Percentiles rank a stretch among this genome's conserved stretches.
Conservation (phyloP, 345 rosid genomes). For the Raphanus sativus region DNA sequence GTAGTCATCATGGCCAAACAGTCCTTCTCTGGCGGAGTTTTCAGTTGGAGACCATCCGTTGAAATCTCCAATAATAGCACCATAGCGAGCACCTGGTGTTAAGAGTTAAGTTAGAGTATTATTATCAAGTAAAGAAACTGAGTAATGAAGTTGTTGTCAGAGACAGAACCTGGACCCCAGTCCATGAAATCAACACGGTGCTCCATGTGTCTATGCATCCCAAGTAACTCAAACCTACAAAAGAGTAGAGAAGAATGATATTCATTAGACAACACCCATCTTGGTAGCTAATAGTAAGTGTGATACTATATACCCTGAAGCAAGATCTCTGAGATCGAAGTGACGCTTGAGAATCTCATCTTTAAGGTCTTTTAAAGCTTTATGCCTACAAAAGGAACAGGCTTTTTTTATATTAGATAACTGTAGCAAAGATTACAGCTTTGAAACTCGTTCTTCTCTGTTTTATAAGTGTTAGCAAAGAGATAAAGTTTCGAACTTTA, state of each 20-base stretch:
- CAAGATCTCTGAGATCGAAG: slow-evolving; percentile 63
- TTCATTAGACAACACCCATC: not conserved
- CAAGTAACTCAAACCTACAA: slow-evolving; percentile 68
- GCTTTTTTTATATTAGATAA: not conserved
- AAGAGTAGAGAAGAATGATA: slow-evolving; percentile 16
- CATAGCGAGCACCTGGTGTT: slow-evolving; percentile 74
- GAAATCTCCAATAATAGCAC: slow-evolving; percentile 84
- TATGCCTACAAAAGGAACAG: slow-evolving; percentile 57
- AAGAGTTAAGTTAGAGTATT: no score
- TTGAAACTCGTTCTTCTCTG: not conserved
- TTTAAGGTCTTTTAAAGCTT: slow-evolving; percentile 77
- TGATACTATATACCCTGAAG: slow-evolving; percentile 58
- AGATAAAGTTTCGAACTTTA: slow-evolving; percentile 1
- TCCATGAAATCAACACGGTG: slow-evolving; percentile 93
- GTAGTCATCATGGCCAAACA: slow-evolving; percentile 82
- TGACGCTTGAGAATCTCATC: slow-evolving; percentile 75
- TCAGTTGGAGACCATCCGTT: slow-evolving; percentile 93
- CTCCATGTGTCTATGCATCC: slow-evolving; percentile 84
- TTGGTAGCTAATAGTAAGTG: slow-evolving; percentile 6
- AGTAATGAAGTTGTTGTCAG: no score
- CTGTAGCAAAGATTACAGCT: not conserved
- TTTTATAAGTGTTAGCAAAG: not conserved
- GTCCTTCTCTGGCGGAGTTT: slow-evolving; percentile 84
- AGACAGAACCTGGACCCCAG: slow-evolving; percentile 66
- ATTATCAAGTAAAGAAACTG: no score